phyloP scores from a whole-genome alignment of 2,329 filamentous ascomycete genomes.

The Ophiostoma tasmaniense region DNA sequence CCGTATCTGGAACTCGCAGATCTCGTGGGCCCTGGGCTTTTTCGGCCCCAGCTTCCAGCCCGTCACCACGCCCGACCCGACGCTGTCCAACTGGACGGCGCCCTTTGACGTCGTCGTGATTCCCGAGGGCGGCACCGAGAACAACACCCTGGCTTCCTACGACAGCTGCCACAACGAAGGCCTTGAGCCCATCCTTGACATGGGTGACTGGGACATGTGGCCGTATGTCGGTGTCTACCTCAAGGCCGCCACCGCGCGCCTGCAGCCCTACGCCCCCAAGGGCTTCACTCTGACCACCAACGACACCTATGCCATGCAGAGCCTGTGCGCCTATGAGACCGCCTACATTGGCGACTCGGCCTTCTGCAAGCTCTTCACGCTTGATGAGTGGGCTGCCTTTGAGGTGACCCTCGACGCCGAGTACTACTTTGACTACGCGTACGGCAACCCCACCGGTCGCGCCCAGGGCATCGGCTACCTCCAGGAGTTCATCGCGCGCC shows the following conservation, averaged over 20 bases:
- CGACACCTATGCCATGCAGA: conserved; percentile 44
- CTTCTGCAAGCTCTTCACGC: conserved; percentile 46
- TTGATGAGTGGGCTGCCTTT: conserved; percentile 52
- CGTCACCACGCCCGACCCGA: conserved; percentile 27
- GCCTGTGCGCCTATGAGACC: conserved; percentile 46
- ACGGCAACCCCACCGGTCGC: conserved; percentile 41
- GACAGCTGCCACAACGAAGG: conserved; percentile 39
- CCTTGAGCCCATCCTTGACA: conserved; percentile 26
- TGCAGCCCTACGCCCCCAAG: conserved; percentile 38
- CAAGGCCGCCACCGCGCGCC: conserved; percentile 34
- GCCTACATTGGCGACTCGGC: conserved; percentile 40
- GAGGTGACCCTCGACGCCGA: conserved; percentile 45
- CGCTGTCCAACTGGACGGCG: conserved; percentile 32
- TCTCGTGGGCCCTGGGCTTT: conserved; percentile 44
- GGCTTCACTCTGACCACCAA: conserved; percentile 41
- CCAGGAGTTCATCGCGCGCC: conserved; percentile 41
- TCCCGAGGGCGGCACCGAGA: conserved; percentile 40
- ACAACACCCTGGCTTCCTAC: conserved; percentile 46
- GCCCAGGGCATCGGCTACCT: conserved; percentile 46
- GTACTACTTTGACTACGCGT: conserved; percentile 40
- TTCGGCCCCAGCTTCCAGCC: conserved; percentile 39
- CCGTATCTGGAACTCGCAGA: conserved; percentile 46
- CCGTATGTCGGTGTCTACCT: conserved; percentile 40
- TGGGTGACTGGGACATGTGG: conserved; percentile 35
- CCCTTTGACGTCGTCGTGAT: conserved; percentile 42